Conservation (phyloP, 2,329 filamentous ascomycete genomes). For the Helotiales sp. region DNA sequence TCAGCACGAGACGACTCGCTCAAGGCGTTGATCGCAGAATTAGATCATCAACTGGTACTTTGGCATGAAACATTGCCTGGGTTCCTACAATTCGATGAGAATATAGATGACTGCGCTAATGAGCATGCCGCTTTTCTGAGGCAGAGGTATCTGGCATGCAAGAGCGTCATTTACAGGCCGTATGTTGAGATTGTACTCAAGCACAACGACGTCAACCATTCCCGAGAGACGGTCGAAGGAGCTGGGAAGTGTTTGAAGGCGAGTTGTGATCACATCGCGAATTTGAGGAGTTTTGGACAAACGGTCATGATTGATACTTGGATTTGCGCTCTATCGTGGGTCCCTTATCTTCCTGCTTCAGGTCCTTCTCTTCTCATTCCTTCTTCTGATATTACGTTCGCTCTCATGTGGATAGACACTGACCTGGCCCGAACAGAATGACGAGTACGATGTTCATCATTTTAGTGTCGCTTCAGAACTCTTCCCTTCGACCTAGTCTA, state of each 20-base stretch:
- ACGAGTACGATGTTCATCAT: conserved; percentile 26
- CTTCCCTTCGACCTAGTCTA: conserved; percentile 11
- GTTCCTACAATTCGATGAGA: conserved; percentile 43
- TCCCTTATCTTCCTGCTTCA: conserved; percentile 9
- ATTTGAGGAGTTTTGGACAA: conserved; percentile 48
- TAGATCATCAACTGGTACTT: conserved; percentile 49
- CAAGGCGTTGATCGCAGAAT: conserved; percentile 34
- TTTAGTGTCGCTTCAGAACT: conserved; percentile 19
- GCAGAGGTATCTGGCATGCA: conserved; percentile 52
- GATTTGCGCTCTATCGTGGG: conserved; percentile 55
- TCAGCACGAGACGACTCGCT: conserved; percentile 12
- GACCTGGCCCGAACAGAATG: conserved; percentile 10
- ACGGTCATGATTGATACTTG: conserved; percentile 54
- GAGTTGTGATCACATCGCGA: conserved; percentile 49
- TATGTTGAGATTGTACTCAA: conserved; percentile 44
- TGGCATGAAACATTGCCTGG: conserved; percentile 48
- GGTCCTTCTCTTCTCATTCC: background rate
- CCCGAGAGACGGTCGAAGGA: conserved; percentile 15
- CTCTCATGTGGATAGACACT: background rate
- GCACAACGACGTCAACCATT: conserved; percentile 7
- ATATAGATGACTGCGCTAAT: conserved; percentile 34
- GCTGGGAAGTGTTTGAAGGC: conserved; percentile 37
- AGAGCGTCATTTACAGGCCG: conserved; percentile 52
- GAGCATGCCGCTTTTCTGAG: conserved; percentile 49
- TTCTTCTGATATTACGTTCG: background rate